A percentile compares a stretch with the other conserved stretches of the same genome.
phyloP scores from a whole-genome alignment of 345 rosid genomes.

The Erodium maritimum region DNA sequence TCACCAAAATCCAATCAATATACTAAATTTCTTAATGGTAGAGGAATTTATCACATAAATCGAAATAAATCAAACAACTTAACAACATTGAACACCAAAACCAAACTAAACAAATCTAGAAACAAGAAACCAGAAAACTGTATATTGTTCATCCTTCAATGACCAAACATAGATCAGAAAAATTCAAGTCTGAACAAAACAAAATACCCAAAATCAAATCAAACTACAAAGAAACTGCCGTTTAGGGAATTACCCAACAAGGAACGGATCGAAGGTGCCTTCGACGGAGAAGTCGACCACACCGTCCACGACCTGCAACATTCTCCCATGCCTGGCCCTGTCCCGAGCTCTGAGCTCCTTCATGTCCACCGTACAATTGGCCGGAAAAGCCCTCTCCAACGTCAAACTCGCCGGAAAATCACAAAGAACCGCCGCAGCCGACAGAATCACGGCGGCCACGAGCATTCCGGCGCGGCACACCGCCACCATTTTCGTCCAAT shows the following conservation, averaged over 20 bases:
- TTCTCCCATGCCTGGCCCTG: slow-evolving; percentile 55
- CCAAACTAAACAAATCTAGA: not conserved
- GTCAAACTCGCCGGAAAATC: slow-evolving; percentile 22
- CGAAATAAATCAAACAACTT: not conserved
- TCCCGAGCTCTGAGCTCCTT: slow-evolving; percentile 60
- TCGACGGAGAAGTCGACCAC: slow-evolving; percentile 67
- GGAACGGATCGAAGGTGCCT: slow-evolving; percentile 75
- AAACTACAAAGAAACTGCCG: not conserved
- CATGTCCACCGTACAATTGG: slow-evolving; percentile 38
- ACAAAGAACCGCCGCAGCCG: slow-evolving; percentile 16
- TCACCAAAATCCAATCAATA: not conserved
- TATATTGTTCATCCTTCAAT: no score
- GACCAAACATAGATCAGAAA: not conserved
- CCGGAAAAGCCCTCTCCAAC: slow-evolving; percentile 42
- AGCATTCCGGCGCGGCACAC: slow-evolving; percentile 4
- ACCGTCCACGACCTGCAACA: slow-evolving; percentile 48
- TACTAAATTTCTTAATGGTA: not conserved
- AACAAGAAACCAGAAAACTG: not conserved
- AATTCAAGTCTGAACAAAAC: not conserved
- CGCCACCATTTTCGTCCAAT: slow-evolving; percentile 11
- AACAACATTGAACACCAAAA: not conserved
- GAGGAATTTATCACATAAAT: not conserved
- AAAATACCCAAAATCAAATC: not conserved
- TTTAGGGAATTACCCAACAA: slow-evolving; percentile 53
- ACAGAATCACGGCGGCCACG: slow-evolving; percentile 8